phyloP scores from a whole-genome alignment of 2,329 filamentous ascomycete species.

The Dactylellina sp. region DNA sequence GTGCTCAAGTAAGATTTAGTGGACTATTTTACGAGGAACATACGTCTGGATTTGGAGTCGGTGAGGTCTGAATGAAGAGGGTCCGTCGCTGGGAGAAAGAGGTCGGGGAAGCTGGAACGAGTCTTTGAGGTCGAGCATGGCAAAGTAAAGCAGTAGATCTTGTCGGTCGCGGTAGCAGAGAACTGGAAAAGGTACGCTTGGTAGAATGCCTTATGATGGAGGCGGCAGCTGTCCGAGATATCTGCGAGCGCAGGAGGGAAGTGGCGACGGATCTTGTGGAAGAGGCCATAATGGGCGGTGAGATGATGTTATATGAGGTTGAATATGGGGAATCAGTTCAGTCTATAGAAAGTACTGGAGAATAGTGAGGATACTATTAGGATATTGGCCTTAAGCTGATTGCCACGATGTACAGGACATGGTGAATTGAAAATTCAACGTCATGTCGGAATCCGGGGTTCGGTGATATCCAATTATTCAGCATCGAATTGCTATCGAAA shows the following conservation, averaged over 20 bases:
- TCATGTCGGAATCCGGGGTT: background rate
- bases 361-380: background rate
- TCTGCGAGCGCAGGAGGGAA: conserved; percentile 34
- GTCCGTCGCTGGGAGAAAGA: conserved; percentile 17
- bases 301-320: background rate
- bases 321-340: background rate
- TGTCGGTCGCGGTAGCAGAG: conserved; percentile 5
- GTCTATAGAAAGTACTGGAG: background rate
- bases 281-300: conserved; percentile 26
- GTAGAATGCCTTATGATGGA: conserved; percentile 17
- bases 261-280: conserved; percentile 33
- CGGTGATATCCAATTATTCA: conserved; percentile 4
- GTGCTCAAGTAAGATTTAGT: background rate
- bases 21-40: background rate
- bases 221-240: conserved; percentile 31
- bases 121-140: background rate
- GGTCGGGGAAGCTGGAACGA: background rate
- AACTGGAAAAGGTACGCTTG: conserved; percentile 24
- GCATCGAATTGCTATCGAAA: background rate
- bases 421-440: background rate
- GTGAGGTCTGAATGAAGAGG: conserved; percentile 98
- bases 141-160: conserved; percentile 13
- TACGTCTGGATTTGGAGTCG: conserved; percentile 90
- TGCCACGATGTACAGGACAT: background rate
- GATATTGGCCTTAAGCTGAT: background rate